Conservation (phyloP, 1,139 yeast species). For the Taphrina pruni region DNA sequence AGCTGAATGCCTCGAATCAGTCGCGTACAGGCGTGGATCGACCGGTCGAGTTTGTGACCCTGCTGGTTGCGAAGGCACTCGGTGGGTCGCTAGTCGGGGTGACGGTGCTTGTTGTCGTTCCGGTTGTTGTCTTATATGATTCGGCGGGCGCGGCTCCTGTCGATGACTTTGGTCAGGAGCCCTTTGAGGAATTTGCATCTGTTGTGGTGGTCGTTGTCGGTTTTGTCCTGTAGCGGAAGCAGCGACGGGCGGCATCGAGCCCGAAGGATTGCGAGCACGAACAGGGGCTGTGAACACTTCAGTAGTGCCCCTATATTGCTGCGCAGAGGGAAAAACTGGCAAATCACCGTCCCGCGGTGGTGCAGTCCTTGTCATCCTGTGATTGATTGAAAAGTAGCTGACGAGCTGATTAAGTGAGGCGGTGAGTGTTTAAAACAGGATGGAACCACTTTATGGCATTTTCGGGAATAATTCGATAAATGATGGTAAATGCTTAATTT, state of each 20-base stretch:
- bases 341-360: slow-evolving; percentile 25
- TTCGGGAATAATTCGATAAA: no score
- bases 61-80: background rate
- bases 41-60: background rate
- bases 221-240: background rate
- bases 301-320: slow-evolving; percentile 18
- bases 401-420: no score
- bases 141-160: background rate
- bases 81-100: background rate
- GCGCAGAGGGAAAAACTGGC: slow-evolving; percentile 23
- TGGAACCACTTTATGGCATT: no score
- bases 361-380: slow-evolving; percentile 15
- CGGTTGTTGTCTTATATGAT: background rate
- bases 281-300: slow-evolving; percentile 8
- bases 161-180: background rate
- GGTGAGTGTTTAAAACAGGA: no score
- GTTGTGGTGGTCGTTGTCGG: slow-evolving; percentile 4
- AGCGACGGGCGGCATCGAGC: no score
- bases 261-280: background rate
- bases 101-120: background rate
- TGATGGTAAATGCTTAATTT: no score
- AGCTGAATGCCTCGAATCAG: background rate
- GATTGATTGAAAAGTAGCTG: background rate
- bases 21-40: background rate
- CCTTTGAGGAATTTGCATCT: background rate